Base-by-base conservation (phyloP, 83 land plant genomes). In the Picea mariana region DNA sequence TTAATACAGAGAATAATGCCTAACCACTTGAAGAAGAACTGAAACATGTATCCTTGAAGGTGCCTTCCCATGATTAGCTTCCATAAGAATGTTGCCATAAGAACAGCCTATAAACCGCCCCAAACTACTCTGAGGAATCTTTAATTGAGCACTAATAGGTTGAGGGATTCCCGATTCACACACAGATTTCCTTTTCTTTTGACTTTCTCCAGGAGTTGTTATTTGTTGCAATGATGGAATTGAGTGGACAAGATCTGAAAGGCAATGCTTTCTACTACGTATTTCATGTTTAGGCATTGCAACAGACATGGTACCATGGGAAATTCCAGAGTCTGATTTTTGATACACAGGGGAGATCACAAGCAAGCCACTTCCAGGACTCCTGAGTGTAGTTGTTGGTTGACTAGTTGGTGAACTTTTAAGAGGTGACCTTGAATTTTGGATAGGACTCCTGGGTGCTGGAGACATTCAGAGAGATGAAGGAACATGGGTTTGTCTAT, bases 31-130 rank as follows among this genome's bases (percentile, higher is more conserved):
- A 76, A 95, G 91, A 66, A 97, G 92, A 72, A 87, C 88, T 31
- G 91, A 84, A 52, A 89, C 81, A 71, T 95, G 93, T n/a, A 90
- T 77, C 79, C 87, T 92, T 62, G 90, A 73, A 49, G 98, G 87
- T 87, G 94, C 93, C 82, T 90, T 84, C 40, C 99, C 99, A 82
- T 93, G 92, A 81, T 95, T 97, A 68, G 91, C 92, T 85, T 93
- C 93, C 82, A 89, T 82, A 67, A 97, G 82, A 77, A 95, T 81
- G 62, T 76, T 81, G n/a, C 88, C 90, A 83, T 93, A 95, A 18
- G 90, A 68, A 55, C 76, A 85, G 34, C 88, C 83, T 23, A 82
- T 89, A 75, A 84, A 55, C 77, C 75, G 84, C 64, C 77, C 80
- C 73, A 73, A 69, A 64, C 16, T 59, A 81, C 62, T 31, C 61